Evolutionary conservation across 1,284 basidiomycete genomes (phyloP), one percentile per base, ranked within the genome.

Genomic region (Cryptococcus jaspeensis): DNA sequence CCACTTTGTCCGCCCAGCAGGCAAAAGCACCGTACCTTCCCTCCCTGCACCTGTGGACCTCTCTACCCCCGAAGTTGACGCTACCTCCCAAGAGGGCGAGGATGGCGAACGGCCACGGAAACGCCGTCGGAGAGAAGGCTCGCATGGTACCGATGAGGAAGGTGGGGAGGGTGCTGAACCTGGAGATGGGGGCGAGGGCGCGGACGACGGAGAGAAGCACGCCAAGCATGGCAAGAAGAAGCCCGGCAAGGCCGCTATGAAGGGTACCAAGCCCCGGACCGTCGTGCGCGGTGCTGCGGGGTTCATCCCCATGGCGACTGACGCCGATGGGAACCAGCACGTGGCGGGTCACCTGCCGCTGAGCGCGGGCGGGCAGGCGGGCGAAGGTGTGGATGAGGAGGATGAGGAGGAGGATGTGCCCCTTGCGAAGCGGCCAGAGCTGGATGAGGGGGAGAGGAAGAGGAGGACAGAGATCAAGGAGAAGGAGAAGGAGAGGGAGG

Each of bases 381-480:
- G 16, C n/a, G 55, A 18, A 13, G 37, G 41, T 3, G 61, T 41
- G 9, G 51, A 32, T 13, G 50, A 53, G 4, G 53, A 55, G 16
- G 55, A 54, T 18, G 59, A 65, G 1, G 69, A 68, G 4, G 70
- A 67, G 15, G 66, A 69, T 52, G 61, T 63, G 9, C 68, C 67
- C 12, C 54, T 70, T 15, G 71, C 68, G 8, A 61, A 64, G 23
- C 56, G 73, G n/a, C 72, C 71, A 5, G 67, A 72, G 53, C 53
- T 72, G 45, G 70, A 72, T 47, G 70, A 70, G 53, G 58, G 56
- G n/a, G 72, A 50, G 55, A 71, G 20, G 81, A 83, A 58, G 35
- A 44, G 59, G 44, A 38, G 59, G 15, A 61, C 59, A n/a, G 59
- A 58, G 43, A 61, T 61, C 36, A 61, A 61, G 37, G 59, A 58